A percentile compares a stretch with the other conserved stretches of the same genome.
phyloP scores from a whole-genome alignment of 352 stramenopile species.

The Thraustochytrium striatum region DNA sequence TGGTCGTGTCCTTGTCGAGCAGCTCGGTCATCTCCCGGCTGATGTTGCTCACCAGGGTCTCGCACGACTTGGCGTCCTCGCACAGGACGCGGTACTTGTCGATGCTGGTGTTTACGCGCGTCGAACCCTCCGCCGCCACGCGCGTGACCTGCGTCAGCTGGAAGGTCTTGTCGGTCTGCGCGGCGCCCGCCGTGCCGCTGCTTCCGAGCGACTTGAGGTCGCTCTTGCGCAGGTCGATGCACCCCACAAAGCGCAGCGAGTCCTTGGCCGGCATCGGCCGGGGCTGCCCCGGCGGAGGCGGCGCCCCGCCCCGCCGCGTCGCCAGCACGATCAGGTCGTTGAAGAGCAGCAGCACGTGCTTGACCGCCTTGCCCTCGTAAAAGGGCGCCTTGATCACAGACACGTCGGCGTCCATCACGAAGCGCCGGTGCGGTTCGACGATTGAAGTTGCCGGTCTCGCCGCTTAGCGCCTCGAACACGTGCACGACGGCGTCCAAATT shows the following conservation, averaged over 20 bases:
- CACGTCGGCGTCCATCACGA: conserved; percentile 26
- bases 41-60: neutral
- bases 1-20: conserved; percentile 24
- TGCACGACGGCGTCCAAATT: conserved; percentile 45
- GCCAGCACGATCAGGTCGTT: conserved; percentile 43
- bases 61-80: conserved; percentile 1
- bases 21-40: conserved; percentile 14
- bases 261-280: neutral
- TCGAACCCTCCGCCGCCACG: neutral
- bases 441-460: neutral
- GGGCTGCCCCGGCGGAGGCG: neutral
- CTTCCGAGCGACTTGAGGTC: conserved; percentile 26
- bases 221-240: conserved; percentile 35
- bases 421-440: conserved; percentile 44
- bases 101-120: conserved; percentile 31
- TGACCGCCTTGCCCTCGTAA: conserved; percentile 22
- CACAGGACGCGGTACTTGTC: conserved; percentile 42
- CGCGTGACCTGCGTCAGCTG: conserved; percentile 46
- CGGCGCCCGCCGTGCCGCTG: too few relatives aligned
- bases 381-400: conserved; percentile 24
- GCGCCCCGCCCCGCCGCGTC: neutral
- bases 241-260: neutral
- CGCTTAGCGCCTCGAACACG: conserved; percentile 47
- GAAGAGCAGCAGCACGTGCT: conserved; percentile 28
- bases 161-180: neutral